Base-by-base conservation (phyloP, 148 eudicot genomes). In the Persicaria tinctoria region DNA sequence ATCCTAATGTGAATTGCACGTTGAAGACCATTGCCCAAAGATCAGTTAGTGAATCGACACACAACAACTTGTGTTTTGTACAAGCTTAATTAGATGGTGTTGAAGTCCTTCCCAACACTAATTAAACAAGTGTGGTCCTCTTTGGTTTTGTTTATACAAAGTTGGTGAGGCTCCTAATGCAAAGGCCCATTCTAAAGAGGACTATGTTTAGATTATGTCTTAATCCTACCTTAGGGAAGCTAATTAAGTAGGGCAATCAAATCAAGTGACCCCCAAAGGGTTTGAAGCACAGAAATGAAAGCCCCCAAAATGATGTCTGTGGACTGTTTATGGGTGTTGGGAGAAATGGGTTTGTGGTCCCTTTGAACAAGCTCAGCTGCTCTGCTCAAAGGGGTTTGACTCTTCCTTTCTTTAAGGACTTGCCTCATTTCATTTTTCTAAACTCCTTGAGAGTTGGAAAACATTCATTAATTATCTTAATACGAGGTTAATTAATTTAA, bases 251-350 rank as follows among this genome's bases (percentile, higher is more conserved):
- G 62, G 62, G 62, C 41, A 32, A 32, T 32, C 41, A 32, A 32
- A 32, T 32, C 3, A 64, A 57, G 20, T 57, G 38, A 27, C 6
- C 8, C 8, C 63, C 14, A 7, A 64, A 5, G 8, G 14, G 38
- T 63, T 64, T 38, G 70, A 64, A 64, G 70, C 70, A 64, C 70
- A 8, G 13, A 38, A 64, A 32, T 38, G 70, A 64, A 12, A 64
- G 12, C 70, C 70, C 70, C 46, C 14, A 64, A 64, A 64, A 64
- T 38, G 32, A 64, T 64, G 70, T 64, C 17, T 64, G 70, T 64
- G 66, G 32, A 20, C 32, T 38, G 41, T 32, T 32, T 32, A 4
- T 59, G 11, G 8, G 7, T 59, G 32, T 64, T 38, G 46, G 47
- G 17, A 64, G 46, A 64, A 9, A 9, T 64, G 70, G 46, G 47